phyloP scores from a whole-genome alignment of 768 basidiomycete genomes.

The Cantharellus cinnabarinus region DNA sequence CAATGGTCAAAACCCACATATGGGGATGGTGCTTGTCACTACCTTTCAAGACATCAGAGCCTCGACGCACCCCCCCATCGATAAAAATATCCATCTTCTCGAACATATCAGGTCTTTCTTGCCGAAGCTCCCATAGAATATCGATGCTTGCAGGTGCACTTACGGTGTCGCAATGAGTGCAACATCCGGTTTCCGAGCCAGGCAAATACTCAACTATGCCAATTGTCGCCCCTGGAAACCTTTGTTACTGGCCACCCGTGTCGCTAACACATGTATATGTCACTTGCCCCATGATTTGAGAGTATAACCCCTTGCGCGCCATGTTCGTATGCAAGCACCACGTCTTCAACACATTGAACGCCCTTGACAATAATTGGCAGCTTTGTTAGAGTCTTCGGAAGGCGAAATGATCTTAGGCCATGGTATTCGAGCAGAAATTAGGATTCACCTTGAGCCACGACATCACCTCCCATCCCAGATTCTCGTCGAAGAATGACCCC shows the following conservation, averaged over 20 bases:
- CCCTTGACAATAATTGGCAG: slow-evolving; percentile 27
- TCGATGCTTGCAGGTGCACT: slow-evolving; percentile 19
- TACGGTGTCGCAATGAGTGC: slow-evolving; percentile 5
- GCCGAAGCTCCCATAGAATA: slow-evolving; percentile 51
- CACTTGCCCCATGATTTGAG: slow-evolving; percentile 65
- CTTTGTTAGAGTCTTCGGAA: slow-evolving; percentile 19
- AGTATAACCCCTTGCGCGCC: slow-evolving; percentile 77
- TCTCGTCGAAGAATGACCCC: slow-evolving; percentile 18
- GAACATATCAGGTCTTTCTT: slow-evolving; percentile 38
- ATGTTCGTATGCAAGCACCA: slow-evolving; percentile 59
- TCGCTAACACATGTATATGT: slow-evolving; percentile 17
- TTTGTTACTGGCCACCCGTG: neutral
- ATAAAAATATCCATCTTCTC: slow-evolving; percentile 23
- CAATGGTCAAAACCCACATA: neutral
- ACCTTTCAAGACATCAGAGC: slow-evolving; percentile 26
- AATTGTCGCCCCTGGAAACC: neutral
- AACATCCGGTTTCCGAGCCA: neutral
- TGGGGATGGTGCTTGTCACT: neutral
- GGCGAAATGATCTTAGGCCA: neutral
- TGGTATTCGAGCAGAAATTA: neutral
- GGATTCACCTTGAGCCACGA: slow-evolving; percentile 1
- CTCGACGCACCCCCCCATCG: slow-evolving; percentile 27
- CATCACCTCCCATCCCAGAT: slow-evolving; percentile 16
- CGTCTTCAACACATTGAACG: slow-evolving; percentile 37
- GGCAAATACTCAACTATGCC: neutral